Conservation (phyloP, 495 filamentous ascomycete species). For the Podospora sp. region DNA sequence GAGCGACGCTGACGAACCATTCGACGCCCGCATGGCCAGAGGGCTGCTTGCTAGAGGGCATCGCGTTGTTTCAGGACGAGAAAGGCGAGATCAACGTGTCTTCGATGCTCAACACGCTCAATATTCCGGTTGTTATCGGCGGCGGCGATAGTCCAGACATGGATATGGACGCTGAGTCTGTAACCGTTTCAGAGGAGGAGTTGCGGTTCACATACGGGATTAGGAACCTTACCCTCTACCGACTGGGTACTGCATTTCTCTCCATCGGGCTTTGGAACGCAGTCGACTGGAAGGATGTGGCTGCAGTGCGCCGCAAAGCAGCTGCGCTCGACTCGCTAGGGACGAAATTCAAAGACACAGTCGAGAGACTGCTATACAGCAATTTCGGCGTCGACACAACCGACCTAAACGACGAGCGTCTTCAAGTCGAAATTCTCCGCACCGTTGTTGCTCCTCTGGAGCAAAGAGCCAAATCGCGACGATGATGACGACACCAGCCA, state of each 20-base stretch:
- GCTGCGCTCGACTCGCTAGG: slow-evolving; percentile 13
- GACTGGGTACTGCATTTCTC: slow-evolving; percentile 13
- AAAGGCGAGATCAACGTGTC: not conserved
- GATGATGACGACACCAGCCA: no score
- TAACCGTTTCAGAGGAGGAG: slow-evolving; percentile 12
- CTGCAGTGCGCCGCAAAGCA: slow-evolving; percentile 12
- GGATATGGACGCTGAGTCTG: slow-evolving; percentile 11
- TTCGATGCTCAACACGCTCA: slow-evolving; percentile 11
- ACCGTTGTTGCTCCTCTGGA: slow-evolving; percentile 12
- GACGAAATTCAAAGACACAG: slow-evolving; percentile 3
- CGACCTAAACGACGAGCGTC: slow-evolving; percentile 12
- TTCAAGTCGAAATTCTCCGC: slow-evolving; percentile 16
- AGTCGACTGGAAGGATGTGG: slow-evolving; percentile 9
- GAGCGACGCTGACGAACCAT: slow-evolving; percentile 8
- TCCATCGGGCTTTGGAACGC: slow-evolving; percentile 14
- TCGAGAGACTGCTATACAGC: slow-evolving; percentile 8
- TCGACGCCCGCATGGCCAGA: slow-evolving; percentile 12
- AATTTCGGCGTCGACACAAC: slow-evolving; percentile 12
- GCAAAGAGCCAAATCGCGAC: slow-evolving; percentile 8
- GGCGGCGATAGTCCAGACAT: not conserved
- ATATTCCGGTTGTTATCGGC: slow-evolving; percentile 7
- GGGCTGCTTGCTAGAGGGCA: slow-evolving; percentile 11
- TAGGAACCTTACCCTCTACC: slow-evolving; percentile 12
- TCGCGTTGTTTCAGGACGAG: not conserved
- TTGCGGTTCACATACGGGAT: slow-evolving; percentile 11